These are phyloP conservation scores for Vaccinium myrtillus DNA, from an alignment of 148 eudicot species.

Conservation along the genomic window DNA sequence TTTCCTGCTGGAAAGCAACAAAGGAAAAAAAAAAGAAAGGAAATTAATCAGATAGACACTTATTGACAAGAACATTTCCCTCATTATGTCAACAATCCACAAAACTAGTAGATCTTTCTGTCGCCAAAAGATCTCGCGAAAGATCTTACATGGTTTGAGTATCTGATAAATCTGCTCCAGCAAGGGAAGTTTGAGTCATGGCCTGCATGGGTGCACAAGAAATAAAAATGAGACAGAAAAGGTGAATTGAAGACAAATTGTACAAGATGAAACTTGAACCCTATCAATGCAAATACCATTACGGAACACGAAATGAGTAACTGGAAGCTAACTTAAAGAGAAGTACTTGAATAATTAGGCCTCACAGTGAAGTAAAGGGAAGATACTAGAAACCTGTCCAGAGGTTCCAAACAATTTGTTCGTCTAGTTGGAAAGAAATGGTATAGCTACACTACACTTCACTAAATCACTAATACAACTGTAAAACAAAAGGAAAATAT, in stretches of 20 bases:
- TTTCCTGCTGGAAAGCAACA: conserved; percentile 35
- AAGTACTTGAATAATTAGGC: too few relatives aligned
- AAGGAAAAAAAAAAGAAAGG: neutral
- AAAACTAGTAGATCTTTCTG: neutral
- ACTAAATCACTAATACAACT: too few relatives aligned
- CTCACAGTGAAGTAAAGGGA: too few relatives aligned
- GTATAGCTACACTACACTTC: too few relatives aligned
- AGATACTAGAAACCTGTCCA: neutral
- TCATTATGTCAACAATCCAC: neutral
- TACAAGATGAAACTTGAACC: neutral
- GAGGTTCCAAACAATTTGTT: neutral
- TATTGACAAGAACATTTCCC: neutral
- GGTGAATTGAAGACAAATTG: neutral
- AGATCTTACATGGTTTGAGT: conserved; percentile 33
- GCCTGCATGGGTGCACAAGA: conserved; percentile 26
- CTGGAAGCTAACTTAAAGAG: too few relatives aligned
- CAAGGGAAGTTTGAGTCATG: conserved; percentile 20
- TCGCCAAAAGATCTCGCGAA: neutral
- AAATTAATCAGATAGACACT: neutral
- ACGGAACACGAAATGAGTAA: neutral
- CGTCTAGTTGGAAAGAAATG: too few relatives aligned
- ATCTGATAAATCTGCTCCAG: conserved; percentile 27
- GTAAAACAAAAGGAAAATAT: too few relatives aligned
- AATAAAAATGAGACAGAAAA: neutral
- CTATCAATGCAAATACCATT: neutral